phyloP scores from a whole-genome alignment of 345 rosid species.

The Populus pruinosa region DNA sequence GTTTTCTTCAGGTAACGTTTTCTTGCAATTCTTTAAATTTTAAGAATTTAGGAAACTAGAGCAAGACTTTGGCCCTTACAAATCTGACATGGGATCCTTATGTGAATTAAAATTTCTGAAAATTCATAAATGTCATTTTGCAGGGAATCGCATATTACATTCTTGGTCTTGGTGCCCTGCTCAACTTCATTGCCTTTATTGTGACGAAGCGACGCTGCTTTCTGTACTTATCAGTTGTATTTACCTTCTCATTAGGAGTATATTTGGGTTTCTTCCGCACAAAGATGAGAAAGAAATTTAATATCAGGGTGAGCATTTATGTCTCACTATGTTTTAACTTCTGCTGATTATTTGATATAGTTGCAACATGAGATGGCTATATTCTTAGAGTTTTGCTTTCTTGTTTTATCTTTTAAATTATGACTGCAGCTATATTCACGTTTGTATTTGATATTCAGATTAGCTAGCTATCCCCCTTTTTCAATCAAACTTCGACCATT shows the following conservation, averaged over 20 bases:
- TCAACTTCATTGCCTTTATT: conserved; percentile 56
- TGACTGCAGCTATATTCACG: no score
- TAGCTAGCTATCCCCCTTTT: no score
- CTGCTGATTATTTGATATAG: no score
- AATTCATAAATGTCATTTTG: conserved; percentile 12
- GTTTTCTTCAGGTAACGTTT: conserved; percentile 65
- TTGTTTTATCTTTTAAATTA: no score
- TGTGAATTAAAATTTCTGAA: no score
- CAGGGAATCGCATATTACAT: conserved; percentile 65
- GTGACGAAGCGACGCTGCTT: conserved; percentile 56
- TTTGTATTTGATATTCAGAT: no score
- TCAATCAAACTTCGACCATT: no score
- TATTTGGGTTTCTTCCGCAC: conserved; percentile 72
- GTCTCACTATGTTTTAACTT: background rate
- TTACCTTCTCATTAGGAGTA: conserved; percentile 46
- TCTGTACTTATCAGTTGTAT: conserved; percentile 60
- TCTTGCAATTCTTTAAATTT: background rate
- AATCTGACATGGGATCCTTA: no score
- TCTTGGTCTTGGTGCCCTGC: conserved; percentile 39
- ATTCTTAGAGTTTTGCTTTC: no score
- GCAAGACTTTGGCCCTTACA: no score
- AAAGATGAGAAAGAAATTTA: conserved; percentile 64
- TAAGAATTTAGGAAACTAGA: no score
- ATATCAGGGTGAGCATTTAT: conserved; percentile 61
- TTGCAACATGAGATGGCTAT: no score